These are phyloP conservation scores for Hypholoma sublateritium DNA, from an alignment of 768 basidiomycete genomes.

Conservation along the genomic window DNA sequence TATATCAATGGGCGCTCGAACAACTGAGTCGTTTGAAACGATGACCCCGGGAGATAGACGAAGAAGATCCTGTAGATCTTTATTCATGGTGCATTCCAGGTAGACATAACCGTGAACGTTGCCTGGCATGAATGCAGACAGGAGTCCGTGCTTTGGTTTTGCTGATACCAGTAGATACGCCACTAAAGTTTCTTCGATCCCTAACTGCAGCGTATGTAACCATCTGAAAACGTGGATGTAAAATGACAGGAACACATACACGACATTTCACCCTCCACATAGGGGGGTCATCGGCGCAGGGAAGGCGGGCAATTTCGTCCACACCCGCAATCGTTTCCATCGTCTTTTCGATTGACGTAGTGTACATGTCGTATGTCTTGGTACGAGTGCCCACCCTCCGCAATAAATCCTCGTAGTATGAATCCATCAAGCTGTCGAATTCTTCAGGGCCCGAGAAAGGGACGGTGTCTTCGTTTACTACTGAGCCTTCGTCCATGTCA, in stretches of 20 bases:
- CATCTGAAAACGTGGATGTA: not conserved
- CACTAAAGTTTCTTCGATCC: not conserved
- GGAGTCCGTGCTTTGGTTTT: not conserved
- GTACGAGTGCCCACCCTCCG: not conserved
- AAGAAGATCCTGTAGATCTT: not conserved
- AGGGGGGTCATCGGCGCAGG: too few species aligned
- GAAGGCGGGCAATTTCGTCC: too few species aligned
- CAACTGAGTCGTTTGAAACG: not conserved
- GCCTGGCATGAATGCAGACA: not conserved
- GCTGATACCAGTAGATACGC: not conserved
- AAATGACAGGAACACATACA: not conserved
- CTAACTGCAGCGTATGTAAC: not conserved
- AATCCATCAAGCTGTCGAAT: not conserved
- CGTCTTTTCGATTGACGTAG: too few species aligned
- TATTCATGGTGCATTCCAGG: not conserved
- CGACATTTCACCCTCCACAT: not conserved
- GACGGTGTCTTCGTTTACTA: too few species aligned
- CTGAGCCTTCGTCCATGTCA: too few species aligned
- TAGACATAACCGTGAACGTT: not conserved
- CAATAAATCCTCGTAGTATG: not conserved
- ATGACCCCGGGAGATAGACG: not conserved
- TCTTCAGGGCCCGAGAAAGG: not conserved
- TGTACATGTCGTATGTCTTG: too few species aligned
- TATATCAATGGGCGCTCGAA: not conserved
- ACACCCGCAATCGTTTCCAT: too few species aligned